These are phyloP conservation scores for Cryptococcus floricola DNA, from an alignment of 1,284 basidiomycete species.

Conservation along the genomic window DNA sequence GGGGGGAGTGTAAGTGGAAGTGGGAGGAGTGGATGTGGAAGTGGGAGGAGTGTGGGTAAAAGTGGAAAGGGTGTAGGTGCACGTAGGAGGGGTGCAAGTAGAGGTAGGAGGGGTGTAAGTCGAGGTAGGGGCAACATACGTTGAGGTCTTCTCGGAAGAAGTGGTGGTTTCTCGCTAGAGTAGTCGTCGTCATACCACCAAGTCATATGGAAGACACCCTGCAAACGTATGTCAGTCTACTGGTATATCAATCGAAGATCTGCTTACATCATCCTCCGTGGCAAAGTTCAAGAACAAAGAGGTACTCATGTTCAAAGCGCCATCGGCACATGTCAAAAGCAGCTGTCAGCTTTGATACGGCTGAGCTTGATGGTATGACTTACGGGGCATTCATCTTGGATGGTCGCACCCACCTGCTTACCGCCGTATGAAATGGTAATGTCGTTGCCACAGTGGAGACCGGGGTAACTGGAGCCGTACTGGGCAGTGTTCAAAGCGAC, in stretches of 20 bases:
- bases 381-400: conserved; percentile 59
- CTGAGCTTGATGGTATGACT: too few relatives aligned
- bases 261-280: too few relatives aligned
- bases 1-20: conserved; percentile 31
- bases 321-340: conserved; percentile 42
- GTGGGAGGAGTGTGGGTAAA: too few relatives aligned
- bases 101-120: conserved; percentile 32
- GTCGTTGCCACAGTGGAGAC: conserved; percentile 59
- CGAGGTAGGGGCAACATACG: conserved; percentile 28
- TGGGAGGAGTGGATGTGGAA: too few relatives aligned
- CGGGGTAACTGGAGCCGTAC: conserved; percentile 53
- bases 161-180: conserved; percentile 16
- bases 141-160: conserved; percentile 23
- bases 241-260: too few relatives aligned
- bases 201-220: conserved; percentile 59
- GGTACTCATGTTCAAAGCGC: conserved; percentile 71
- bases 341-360: too few relatives aligned
- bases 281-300: conserved; percentile 61
- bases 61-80: conserved; percentile 21
- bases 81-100: conserved; percentile 27
- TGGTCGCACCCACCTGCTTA: conserved; percentile 62
- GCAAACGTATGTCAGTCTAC: conserved; percentile 5
- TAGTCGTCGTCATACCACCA: conserved; percentile 54
- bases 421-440: conserved; percentile 61
- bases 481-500: conserved; percentile 47